Percentiles rank a stretch among this genome's conserved stretches.
phyloP scores from a whole-genome alignment of 768 basidiomycete genomes.

The Trametes coccinea region DNA sequence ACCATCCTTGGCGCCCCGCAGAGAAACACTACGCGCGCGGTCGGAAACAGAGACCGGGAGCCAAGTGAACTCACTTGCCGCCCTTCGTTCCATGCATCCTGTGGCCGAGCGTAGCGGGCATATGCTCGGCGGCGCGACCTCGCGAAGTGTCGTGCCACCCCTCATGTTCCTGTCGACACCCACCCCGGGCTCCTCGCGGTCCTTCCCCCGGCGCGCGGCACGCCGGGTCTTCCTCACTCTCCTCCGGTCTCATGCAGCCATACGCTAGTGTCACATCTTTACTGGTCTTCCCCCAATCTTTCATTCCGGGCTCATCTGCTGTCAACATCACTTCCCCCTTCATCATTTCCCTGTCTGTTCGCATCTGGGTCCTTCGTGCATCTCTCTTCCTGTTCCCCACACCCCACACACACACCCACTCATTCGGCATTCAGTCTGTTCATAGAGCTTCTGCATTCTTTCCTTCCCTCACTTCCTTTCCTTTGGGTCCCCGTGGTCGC shows the following conservation, averaged over 20 bases:
- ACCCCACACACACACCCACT: background rate
- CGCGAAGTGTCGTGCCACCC: constrained; percentile 1
- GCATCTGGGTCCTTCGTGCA: background rate
- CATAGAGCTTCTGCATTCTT: constrained; percentile 1
- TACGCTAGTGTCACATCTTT: constrained; percentile 14
- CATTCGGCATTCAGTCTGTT: background rate
- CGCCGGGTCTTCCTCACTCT: background rate
- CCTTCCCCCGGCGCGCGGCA: background rate
- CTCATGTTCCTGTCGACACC: background rate
- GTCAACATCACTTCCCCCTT: background rate
- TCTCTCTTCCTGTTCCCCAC: background rate
- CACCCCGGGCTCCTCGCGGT: background rate
- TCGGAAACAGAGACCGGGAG: background rate
- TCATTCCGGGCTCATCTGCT: background rate
- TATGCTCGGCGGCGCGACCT: background rate
- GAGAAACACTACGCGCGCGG: constrained; percentile 3
- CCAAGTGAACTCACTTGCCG: background rate
- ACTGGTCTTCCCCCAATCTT: background rate
- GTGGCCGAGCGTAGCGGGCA: background rate
- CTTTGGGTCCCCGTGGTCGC: background rate
- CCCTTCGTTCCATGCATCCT: background rate
- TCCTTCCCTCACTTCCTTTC: background rate
- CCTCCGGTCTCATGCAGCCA: constrained; percentile 3
- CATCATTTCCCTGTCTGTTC: background rate
- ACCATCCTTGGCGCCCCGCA: constrained; percentile 1